These are phyloP conservation scores for Spongospora subterranea DNA, from an alignment of 208 protist genomes.

Conservation along the genomic window DNA sequence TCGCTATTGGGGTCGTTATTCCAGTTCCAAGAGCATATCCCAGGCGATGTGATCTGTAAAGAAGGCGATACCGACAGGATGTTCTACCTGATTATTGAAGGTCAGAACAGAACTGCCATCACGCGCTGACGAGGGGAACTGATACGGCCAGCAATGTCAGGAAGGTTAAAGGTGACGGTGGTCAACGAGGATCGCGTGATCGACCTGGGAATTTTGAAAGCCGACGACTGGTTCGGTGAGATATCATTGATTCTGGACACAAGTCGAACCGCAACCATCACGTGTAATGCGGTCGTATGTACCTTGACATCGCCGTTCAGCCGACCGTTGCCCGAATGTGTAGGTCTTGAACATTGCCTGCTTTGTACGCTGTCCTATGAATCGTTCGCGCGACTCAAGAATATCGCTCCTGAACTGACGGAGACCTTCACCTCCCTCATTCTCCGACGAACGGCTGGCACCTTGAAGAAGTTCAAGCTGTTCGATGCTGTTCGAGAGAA, in stretches of 20 bases:
- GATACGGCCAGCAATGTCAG: neutral
- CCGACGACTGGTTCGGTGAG: conserved; percentile 56
- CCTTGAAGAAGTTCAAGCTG: conserved; percentile 53
- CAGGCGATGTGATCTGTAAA: conserved; percentile 6
- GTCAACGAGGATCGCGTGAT: conserved; percentile 7
- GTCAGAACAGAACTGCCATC: neutral
- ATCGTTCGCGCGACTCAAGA: neutral
- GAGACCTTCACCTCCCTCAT: conserved; percentile 33
- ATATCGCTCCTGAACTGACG: conserved; percentile 32
- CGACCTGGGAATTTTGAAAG: neutral
- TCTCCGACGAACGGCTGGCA: conserved; percentile 3
- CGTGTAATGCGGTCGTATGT: neutral
- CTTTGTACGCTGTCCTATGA: neutral
- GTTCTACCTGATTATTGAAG: conserved; percentile 33
- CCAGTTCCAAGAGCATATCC: neutral
- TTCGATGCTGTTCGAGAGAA: conserved; percentile 34
- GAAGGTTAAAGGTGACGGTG: conserved; percentile 8
- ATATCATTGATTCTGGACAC: conserved; percentile 44
- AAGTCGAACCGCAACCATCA: conserved; percentile 1
- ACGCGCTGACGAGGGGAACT: too few species aligned
- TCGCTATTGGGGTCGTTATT: conserved; percentile 23
- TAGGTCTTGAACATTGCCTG: neutral
- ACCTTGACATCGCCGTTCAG: too few species aligned
- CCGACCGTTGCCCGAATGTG: neutral
- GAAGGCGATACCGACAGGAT: conserved; percentile 14